Conservation (phyloP, 202 grass and related monocot species). For the Carex arenaria region DNA sequence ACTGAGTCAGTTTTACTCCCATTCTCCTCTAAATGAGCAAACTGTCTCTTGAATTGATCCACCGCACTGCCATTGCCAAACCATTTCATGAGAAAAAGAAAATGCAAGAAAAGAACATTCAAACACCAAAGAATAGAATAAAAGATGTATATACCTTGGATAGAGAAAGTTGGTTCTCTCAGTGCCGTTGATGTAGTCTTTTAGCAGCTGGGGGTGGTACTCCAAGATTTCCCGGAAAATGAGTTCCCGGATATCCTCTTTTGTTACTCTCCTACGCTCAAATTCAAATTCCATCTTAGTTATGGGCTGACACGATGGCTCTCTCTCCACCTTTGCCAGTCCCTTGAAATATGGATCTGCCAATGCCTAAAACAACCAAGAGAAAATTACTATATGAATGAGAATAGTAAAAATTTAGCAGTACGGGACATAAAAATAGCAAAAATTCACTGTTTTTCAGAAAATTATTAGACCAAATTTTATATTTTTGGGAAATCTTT, state of each 20-base stretch:
- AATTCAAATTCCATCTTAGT: constrained; percentile 99
- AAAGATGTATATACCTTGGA: constrained; percentile 54
- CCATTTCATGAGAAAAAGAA: constrained; percentile 11
- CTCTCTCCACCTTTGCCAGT: constrained; percentile 80
- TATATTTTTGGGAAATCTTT: too few relatives aligned
- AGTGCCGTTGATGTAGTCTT: constrained; percentile 89
- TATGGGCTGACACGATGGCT: constrained; percentile 91
- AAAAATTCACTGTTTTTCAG: too few relatives aligned
- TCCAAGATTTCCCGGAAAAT: constrained; percentile 97
- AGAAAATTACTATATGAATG: constrained; percentile 3
- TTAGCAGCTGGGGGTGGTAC: constrained; percentile 92
- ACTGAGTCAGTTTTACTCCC: constrained; percentile 51
- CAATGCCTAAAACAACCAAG: constrained; percentile 48
- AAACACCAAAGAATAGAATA: constrained; percentile 20
- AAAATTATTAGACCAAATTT: too few relatives aligned
- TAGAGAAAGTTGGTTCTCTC: constrained; percentile 97
- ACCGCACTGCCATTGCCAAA: constrained; percentile 66
- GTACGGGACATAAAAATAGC: neutral
- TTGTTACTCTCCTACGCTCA: constrained; percentile 89
- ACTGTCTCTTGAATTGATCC: constrained; percentile 92
- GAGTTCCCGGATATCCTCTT: constrained; percentile 94
- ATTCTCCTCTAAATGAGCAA: constrained; percentile 92
- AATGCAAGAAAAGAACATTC: constrained; percentile 15
- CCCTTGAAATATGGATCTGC: constrained; percentile 98
- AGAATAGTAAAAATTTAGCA: neutral